Conservation (phyloP, 768 basidiomycete genomes). For the Strobilomyces confusus region DNA sequence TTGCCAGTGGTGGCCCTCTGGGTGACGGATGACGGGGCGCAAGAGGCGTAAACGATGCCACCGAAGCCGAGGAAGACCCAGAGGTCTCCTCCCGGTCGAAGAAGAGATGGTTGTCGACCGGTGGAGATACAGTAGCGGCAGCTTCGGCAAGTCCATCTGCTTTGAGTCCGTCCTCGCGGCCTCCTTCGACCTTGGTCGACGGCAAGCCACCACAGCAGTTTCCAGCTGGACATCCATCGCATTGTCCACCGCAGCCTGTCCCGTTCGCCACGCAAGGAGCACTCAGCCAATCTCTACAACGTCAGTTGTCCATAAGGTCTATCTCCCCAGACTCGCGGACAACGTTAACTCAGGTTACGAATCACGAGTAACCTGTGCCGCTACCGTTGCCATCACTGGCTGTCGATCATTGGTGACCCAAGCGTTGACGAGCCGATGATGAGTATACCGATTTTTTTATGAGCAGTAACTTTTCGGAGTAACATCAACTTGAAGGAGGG, state of each 20-base stretch:
- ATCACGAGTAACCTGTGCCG: conserved; percentile 5
- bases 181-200: conserved; percentile 22
- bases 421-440: neutral
- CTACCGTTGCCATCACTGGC: neutral
- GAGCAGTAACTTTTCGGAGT: conserved; percentile 4
- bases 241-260: neutral
- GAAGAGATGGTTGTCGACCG: conserved; percentile 23
- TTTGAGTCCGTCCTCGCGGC: neutral
- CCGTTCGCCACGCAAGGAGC: conserved; percentile 9
- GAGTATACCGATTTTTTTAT: conserved; percentile 8
- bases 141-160: conserved; percentile 2
- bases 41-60: too few relatives aligned
- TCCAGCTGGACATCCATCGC: conserved; percentile 21
- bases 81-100: conserved; percentile 22
- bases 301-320: conserved; percentile 26
- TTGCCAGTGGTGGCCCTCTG: too few relatives aligned
- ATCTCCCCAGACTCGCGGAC: conserved; percentile 23
- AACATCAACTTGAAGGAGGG: neutral
- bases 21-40: too few relatives aligned
- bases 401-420: neutral
- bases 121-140: neutral
- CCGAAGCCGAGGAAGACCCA: neutral
- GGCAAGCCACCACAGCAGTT: conserved; percentile 32
- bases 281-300: conserved; percentile 22
- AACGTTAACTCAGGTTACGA: conserved; percentile 15